Conservation (phyloP, 768 basidiomycete species). For the Steccherinum ochraceum region DNA sequence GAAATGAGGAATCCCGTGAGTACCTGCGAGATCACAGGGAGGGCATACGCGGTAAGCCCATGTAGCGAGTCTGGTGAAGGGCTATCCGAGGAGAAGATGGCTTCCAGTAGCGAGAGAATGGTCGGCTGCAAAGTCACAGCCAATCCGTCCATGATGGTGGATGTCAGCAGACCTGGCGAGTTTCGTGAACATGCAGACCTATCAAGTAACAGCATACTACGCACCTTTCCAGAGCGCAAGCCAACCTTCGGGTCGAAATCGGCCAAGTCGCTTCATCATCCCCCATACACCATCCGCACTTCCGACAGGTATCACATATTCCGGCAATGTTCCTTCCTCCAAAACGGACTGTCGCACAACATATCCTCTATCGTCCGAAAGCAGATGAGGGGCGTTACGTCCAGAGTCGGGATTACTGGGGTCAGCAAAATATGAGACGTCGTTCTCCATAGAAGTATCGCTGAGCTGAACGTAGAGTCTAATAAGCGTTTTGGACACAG, state of each 20-base stretch:
- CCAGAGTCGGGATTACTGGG: conserved; percentile 40
- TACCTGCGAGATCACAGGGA: conserved; percentile 80
- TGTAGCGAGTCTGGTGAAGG: conserved; percentile 43
- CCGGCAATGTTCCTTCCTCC: conserved; percentile 72
- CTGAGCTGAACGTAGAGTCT: conserved; percentile 55
- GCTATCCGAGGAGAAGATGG: conserved; percentile 39
- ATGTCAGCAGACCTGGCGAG: conserved; percentile 77
- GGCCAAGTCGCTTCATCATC: conserved; percentile 84
- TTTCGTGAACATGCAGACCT: conserved; percentile 8
- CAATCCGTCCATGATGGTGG: conserved; percentile 70
- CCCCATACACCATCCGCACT: conserved; percentile 85
- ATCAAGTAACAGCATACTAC: conserved; percentile 10
- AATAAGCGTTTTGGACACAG: too few species aligned
- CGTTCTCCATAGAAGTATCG: conserved; percentile 56
- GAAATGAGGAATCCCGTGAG: conserved; percentile 84
- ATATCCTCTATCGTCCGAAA: conserved; percentile 69
- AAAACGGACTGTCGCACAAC: conserved; percentile 63
- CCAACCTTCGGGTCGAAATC: conserved; percentile 86
- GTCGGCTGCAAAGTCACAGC: conserved; percentile 75
- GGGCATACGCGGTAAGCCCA: conserved; percentile 56
- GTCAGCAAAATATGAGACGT: conserved; percentile 72
- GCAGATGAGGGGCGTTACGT: conserved; percentile 37
- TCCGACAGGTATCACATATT: conserved; percentile 82
- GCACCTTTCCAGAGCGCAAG: conserved; percentile 89
- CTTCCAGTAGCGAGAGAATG: conserved; percentile 66